Evolutionary conservation across 2,329 filamentous ascomycete genomes (phyloP).

Genomic region (Sporothrix mexicana): DNA sequence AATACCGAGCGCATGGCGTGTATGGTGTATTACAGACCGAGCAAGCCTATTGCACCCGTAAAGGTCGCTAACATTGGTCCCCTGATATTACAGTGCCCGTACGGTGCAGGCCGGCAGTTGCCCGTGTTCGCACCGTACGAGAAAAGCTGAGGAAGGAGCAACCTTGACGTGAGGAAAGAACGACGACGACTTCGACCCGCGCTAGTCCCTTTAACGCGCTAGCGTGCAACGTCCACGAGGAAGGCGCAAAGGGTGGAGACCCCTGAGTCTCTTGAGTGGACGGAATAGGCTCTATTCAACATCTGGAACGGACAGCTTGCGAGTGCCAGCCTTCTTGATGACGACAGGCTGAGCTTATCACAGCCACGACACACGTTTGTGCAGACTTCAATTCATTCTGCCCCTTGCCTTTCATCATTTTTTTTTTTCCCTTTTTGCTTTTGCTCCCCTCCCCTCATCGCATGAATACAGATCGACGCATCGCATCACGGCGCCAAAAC

Average conservation of each 20-base stretch:
- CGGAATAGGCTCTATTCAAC: conserved; percentile 34
- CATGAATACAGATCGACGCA: conserved; percentile 16
- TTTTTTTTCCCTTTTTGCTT: too few species aligned
- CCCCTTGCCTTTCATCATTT: not conserved
- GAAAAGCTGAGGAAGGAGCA: too few species aligned
- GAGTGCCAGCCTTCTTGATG: not conserved
- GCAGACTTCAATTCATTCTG: too few species aligned
- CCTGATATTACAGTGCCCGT: conserved; percentile 26
- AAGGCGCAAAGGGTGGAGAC: conserved; percentile 19
- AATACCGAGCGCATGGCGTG: conserved; percentile 25
- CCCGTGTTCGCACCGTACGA: not conserved
- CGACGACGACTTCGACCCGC: not conserved
- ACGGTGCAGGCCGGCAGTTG: conserved; percentile 28
- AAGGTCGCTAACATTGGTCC: not conserved
- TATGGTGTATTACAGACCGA: not conserved
- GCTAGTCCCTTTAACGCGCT: not conserved
- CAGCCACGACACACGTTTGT: not conserved
- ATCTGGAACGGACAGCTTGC: conserved; percentile 29
- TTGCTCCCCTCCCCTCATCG: not conserved
- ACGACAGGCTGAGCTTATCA: conserved; percentile 18
- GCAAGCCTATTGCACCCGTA: conserved; percentile 16
- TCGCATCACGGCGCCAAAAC: not conserved
- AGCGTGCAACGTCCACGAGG: conserved; percentile 24
- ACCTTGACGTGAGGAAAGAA: not conserved
- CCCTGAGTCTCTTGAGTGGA: conserved; percentile 2